Conservation (phyloP, 139 green algal genomes). For the Closterium sp. region DNA sequence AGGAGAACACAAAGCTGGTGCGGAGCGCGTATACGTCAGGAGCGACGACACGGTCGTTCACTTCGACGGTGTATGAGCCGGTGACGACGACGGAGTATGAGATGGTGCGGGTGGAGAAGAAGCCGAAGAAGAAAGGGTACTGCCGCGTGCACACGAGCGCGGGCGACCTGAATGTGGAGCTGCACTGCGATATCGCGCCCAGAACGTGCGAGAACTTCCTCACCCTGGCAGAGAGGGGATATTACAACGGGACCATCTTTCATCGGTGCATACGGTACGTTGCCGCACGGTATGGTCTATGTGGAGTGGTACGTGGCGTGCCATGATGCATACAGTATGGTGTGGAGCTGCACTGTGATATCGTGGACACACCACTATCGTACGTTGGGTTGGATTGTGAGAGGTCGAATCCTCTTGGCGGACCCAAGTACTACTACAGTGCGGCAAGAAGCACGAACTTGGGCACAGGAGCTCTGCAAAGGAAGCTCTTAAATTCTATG, state of each 20-base stretch:
- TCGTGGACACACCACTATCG: too few relatives aligned
- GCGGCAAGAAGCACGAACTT: too few relatives aligned
- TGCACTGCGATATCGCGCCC: constrained; percentile 59
- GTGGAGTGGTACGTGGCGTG: constrained; percentile 92
- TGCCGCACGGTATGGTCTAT: too few relatives aligned
- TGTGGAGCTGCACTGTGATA: constrained; percentile 51
- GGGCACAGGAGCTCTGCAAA: too few relatives aligned
- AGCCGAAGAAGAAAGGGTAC: constrained; percentile 87
- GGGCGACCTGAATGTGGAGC: constrained; percentile 73
- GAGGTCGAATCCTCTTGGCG: constrained; percentile 74
- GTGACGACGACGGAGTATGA: constrained; percentile 62
- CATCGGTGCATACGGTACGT: constrained; percentile 79
- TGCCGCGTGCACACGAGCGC: constrained; percentile 70
- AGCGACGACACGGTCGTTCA: constrained; percentile 70
- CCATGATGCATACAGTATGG: constrained; percentile 68
- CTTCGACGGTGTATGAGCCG: constrained; percentile 68
- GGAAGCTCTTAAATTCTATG: too few relatives aligned
- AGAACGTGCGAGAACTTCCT: constrained; percentile 97
- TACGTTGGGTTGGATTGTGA: too few relatives aligned
- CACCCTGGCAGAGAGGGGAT: constrained; percentile 79
- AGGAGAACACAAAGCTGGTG: constrained; percentile 39
- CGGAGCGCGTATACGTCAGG: constrained; percentile 56
- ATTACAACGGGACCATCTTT: constrained; percentile 87
- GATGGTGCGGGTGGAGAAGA: constrained; percentile 65
- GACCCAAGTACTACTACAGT: constrained; percentile 93